Evolutionary conservation across 192 early-diverging fungal genomes (phyloP), one percentile per base, ranked within the genome.

Genomic region (Helicostylum pulchrum): DNA sequence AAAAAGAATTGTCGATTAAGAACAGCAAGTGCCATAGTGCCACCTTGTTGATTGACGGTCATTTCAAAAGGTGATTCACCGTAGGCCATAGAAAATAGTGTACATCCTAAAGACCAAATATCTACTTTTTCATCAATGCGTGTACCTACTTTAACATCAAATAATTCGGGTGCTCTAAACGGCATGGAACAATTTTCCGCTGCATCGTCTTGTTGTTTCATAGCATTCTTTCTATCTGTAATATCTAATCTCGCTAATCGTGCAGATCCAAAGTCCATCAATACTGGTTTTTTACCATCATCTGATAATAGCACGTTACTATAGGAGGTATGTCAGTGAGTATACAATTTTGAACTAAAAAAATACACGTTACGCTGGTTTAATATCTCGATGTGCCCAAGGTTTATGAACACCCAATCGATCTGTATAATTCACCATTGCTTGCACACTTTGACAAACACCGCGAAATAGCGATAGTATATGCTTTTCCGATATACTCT

Each of bases 91-190:
- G 87, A 84, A 66, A 84, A 91, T 42, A 89, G 57, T 1, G 85
- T 81, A 59, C 88, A 89, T 7, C 89, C 89, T 2, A 91, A 75
- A 77, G 80, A 79, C 89, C 89, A 91, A n/a, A 91, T 78, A 65
- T 91, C 89, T 23, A 87, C 84, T 48, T 86, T 82, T 56, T 87
- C 83, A 58, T 88, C 84, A 21, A 91, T 50, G 6, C 54, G 67
- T 1, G 76, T 63, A 3, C 74, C 85, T 0, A 79, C 77, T 57
- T 86, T 83, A 23, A 88, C 88, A 70, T 91, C 87, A 67, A 88
- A 91, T 19, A 91, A 76, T 62, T 91, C 89, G 3, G 89, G 89
- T 12, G 89, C 88, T 11, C 89, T 76, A 59, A 88, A 91, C 44
- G 88, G 76, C 87, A 89, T 85, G 1, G 88, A 78, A 57, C 84